Evolutionary conservation across 1,284 basidiomycete genomes (phyloP), one percentile per base, ranked within the genome.

Genomic region (Ustilago trichophora): DNA sequence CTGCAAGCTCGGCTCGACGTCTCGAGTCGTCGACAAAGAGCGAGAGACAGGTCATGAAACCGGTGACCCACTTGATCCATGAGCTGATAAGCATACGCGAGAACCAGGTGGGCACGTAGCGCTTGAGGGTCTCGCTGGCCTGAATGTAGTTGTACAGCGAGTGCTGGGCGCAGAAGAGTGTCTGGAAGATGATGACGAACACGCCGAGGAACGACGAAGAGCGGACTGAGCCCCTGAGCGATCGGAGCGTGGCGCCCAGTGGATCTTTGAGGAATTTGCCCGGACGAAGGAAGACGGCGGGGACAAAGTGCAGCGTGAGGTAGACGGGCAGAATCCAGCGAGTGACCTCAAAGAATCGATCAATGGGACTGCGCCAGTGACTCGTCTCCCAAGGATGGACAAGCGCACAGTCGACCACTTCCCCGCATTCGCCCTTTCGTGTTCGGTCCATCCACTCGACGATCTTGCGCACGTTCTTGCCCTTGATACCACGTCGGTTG

Each of bases 101-200:
- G 25, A 89, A 48, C 71, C 83, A 79, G 37, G 83, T 83, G 0
- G 87, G 88, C 26, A 70, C 53, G 31, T 44, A 32, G 13, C 43
- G 49, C 21, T 34, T 40, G 11, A 68, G 40, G 12, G 25, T 49
- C 58, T 57, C 53, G 27, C 53, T 57, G 9, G 48, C 40, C 26
- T 62, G 66, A n/a, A 82, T 57, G 8, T 42, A 47, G 16, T 75
- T 64, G 76, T 89, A 85, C 3, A 88, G 67, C 49, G 88, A 84
- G 72, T 89, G 85, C 70, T 90, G 89, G 41, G 87, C 83, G 82
- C 94, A 98, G 81, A 90, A 90, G 46, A 87, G 85, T 2, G 85
- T 90, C 90, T 98, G 93, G 81, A 90, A 95, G 59, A 93, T 89
- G 35, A 89, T 83, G 34, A 98, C 89, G 72, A 95, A 95, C 6